Base-by-base conservation (phyloP, 192 early-diverging fungal genomes). In the Coemansia sp. region DNA sequence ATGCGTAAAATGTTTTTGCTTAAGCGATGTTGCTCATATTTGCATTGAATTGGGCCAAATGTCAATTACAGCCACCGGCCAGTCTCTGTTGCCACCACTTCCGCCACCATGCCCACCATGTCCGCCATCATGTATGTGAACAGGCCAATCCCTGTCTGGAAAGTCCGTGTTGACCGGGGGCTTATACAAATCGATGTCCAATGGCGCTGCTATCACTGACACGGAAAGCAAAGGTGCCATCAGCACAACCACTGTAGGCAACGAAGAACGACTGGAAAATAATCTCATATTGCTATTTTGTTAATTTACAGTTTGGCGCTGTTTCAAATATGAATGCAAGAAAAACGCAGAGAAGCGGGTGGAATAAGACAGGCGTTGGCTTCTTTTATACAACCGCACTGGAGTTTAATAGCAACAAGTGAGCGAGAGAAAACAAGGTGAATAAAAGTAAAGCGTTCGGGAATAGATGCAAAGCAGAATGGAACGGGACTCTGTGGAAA, bases 101-200 rank as follows among this genome's bases (percentile, higher is more conserved):
- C 34, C 38, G 34, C 40, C 45, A 57, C 55, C 40, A 54, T 36
- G 1, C 13, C 40, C 45, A 57, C 55, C 40, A 54, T 36, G 1
- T 36, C 34, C 34, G 34, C 52, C 6, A 25, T 30, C 14, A 57
- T 71, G 68, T 19, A 77, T 62, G 15, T 64, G 60, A 25, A 71
- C 74, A 7, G 74, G 68, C 74, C 74, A 71, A 53, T 71, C 74
- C 55, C 74, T 77, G 55, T 47, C 57, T 20, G 74, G 74, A 31
- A 61, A 58, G 29, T 57, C 74, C 1, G 74, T 40, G 38, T 70
- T 64, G 10, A 53, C 37, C 4, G 37, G 41, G n/a, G n/a, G n/a
- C n/a, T 29, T 31, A 27, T 6, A 7, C 22, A 25, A 15, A 15
- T 25, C 45, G 23, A 10, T 25, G 23, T 25, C 8, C 0, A 50